Evolutionary conservation across 2,329 filamentous ascomycete genomes (phyloP), one percentile per base, ranked within the genome.

Genomic region (Neocucurbitaria cava): DNA sequence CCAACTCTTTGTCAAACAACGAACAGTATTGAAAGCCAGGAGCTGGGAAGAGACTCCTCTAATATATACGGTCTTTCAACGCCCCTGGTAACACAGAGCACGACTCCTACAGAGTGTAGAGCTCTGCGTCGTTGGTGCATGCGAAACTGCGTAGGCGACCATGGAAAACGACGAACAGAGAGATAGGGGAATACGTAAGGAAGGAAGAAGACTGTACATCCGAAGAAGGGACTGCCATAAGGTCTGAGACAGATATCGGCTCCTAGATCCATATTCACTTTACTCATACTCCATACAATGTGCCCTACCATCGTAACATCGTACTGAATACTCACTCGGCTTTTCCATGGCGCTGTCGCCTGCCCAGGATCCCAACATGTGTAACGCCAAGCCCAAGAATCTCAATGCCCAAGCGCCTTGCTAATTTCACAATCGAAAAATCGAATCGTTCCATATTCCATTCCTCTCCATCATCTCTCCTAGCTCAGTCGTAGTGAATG

Each of bases 51-150:
- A 36, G 23, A 26, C 3, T 10, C 18, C 18, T 39, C 18, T 17
- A 5, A 18, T 3, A 18, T 5, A 10, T 61, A 75, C 60, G 58
- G 59, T 79, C 61, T 79, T 61, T 77, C 77, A 79, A 77, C 78
- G 77, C 77, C 79, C 77, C 77, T 63, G 73, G 70, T 64, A 65
- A 62, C 24, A 55, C 60, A 49, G 55, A 63, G 70, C 70, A 65
- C 69, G 66, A 72, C 74, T 73, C 74, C 74, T 77, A 72, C 76
- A 76, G 73, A 68, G 69, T 26, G 76, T 75, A 69, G 69, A 73
- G 72, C 76, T 67, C 73, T 76, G 72, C 78, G 73, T 75, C 77
- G 77, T 74, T 79, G 77, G 76, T 70, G 65, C 21, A 20, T 46
- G 52, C 26, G 51, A 43, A 18, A 50, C 26, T n/a, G n/a, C 40